Evolutionary conservation across 257 asterid species (phyloP), one percentile per base, ranked within the genome.

Genomic region (Solanum ossicruentum): DNA sequence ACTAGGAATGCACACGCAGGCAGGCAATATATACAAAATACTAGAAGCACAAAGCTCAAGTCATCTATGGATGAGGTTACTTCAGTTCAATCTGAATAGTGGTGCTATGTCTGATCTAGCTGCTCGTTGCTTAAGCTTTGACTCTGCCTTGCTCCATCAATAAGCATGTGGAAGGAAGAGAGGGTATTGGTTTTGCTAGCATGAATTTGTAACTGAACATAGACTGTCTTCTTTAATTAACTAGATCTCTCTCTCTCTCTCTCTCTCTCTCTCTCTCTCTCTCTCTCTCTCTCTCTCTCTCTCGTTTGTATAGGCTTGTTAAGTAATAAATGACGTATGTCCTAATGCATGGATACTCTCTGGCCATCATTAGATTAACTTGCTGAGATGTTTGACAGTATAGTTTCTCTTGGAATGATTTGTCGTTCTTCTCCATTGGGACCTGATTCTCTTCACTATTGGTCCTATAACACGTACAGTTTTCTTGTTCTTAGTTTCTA

Each of bases 401-500:
- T 41, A 28, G 16, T 81, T 12, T 49, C 56, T 77, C 45, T 56
- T 58, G 10, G 16, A 12, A 51, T 47, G 56, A 45, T 57, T 2
- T 10, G 26, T 67, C 45, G 43, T 60, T 70, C 43, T 28, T 85
- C 84, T 18, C 60, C 63, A 26, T 86, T 65, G 83, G 81, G 63
- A 70, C 61, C 15, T 82, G 51, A 12, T 23, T 52, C 12, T 63
- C 43, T 84, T 83, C 23, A 3, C n/a, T 51, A 13, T 8, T 73
- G 60, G 81, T 73, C 60, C 81, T n/a, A 73, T 47, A 73, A 73
- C 63, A 51, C 9, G 15, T 69, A 3, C 45, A 12, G 21, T 39
- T 80, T 43, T 69, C 43, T 21, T 57, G 58, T 73, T 70, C 87
- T 16, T 73, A 97, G 99, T 91, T 84, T 95, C 97, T 47, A 86